These are phyloP conservation scores for Bipolaris sorokiniana DNA, from an alignment of 2,329 filamentous ascomycete genomes.

Conservation along the genomic window DNA sequence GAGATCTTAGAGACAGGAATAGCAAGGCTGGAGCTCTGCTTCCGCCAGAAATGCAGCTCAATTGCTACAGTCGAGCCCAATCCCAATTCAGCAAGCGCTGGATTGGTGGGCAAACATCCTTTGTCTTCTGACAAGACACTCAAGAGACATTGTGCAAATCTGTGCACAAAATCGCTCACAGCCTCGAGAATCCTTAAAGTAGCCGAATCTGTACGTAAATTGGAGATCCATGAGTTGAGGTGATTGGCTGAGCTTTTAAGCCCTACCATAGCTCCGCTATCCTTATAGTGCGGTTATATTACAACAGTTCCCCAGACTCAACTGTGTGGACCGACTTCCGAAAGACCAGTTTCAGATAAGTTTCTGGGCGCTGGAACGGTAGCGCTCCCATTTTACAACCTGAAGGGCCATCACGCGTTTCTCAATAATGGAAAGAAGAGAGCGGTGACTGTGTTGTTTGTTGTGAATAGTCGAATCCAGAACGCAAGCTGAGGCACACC, in stretches of 20 bases:
- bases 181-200: neutral
- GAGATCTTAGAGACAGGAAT: neutral
- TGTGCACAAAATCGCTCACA: neutral
- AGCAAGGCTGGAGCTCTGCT: neutral
- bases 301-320: too few species aligned
- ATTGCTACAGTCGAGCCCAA: neutral
- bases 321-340: neutral
- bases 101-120: neutral
- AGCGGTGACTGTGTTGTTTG: neutral
- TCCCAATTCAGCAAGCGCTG: neutral
- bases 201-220: too few species aligned
- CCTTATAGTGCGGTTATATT: too few species aligned
- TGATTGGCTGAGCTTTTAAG: too few species aligned
- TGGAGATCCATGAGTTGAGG: too few species aligned
- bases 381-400: neutral
- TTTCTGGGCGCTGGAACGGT: neutral
- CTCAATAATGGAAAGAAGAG: neutral
- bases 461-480: neutral
- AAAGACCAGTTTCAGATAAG: neutral
- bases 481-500: neutral
- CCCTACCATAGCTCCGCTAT: too few species aligned
- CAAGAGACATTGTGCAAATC: neutral
- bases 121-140: neutral
- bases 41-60: neutral
- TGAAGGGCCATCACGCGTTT: neutral